phyloP scores from a whole-genome alignment of 345 rosid genomes.

The Populus nigra region DNA sequence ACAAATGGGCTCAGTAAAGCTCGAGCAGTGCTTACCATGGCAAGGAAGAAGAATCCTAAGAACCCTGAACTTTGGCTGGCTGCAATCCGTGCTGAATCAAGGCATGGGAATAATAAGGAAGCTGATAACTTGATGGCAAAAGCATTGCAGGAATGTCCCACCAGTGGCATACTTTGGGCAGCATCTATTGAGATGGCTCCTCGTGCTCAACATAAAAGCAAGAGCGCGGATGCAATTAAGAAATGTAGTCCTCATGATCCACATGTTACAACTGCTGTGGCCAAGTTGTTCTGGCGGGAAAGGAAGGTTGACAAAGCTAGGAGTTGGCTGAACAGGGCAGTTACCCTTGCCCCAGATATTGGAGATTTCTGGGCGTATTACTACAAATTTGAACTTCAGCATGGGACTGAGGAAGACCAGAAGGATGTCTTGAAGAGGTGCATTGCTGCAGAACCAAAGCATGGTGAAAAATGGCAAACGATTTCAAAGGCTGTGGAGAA shows the following conservation, averaged over 20 bases:
- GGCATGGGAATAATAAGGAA: slow-evolving; percentile 75
- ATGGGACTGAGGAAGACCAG: slow-evolving; percentile 72
- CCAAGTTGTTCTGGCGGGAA: slow-evolving; percentile 88
- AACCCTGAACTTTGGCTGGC: slow-evolving; percentile 87
- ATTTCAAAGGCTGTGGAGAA: slow-evolving; percentile 85
- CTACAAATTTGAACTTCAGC: slow-evolving; percentile 86
- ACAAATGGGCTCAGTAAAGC: slow-evolving; percentile 72
- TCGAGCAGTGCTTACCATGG: slow-evolving; percentile 74
- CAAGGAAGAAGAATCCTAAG: slow-evolving; percentile 80
- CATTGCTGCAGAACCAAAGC: slow-evolving; percentile 73
- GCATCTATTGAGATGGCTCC: slow-evolving; percentile 81
- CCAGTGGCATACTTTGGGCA: slow-evolving; percentile 90
- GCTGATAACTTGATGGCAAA: slow-evolving; percentile 85
- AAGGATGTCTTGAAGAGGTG: slow-evolving; percentile 76
- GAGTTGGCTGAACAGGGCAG: slow-evolving; percentile 72
- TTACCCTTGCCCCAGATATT: slow-evolving; percentile 72
- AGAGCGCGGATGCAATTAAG: slow-evolving; percentile 72
- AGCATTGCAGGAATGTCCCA: slow-evolving; percentile 92
- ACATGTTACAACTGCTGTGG: slow-evolving; percentile 76
- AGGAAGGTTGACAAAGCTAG: slow-evolving; percentile 91
- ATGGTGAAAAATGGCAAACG: slow-evolving; percentile 87
- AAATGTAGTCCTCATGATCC: slow-evolving; percentile 74
- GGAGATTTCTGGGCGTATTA: slow-evolving; percentile 91
- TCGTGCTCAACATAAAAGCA: slow-evolving; percentile 67
- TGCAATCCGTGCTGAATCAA: slow-evolving; percentile 72